Conservation (phyloP, 2,329 filamentous ascomycete genomes). For the Aspergillus thermomutatus region DNA sequence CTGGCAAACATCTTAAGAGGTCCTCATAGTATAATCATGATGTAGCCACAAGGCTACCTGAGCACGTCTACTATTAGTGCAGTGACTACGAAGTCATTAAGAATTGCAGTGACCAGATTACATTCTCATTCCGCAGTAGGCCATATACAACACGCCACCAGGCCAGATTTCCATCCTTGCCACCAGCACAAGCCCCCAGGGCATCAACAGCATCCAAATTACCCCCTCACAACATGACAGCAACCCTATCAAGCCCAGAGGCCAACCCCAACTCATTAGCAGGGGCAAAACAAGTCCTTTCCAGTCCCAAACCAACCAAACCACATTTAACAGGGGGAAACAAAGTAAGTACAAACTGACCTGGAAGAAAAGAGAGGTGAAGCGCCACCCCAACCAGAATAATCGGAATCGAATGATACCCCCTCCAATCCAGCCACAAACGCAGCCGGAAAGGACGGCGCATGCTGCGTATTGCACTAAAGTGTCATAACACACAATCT, state of each 20-base stretch:
- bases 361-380: slow-evolving; percentile 50
- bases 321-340: slow-evolving; percentile 8
- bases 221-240: background rate
- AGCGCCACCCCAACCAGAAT: slow-evolving; percentile 80
- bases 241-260: background rate
- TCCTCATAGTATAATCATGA: background rate
- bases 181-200: background rate
- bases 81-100: background rate
- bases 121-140: slow-evolving; percentile 42
- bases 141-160: background rate
- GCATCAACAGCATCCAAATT: background rate
- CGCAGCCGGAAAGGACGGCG: slow-evolving; percentile 41
- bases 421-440: slow-evolving; percentile 28
- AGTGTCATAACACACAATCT: slow-evolving; percentile 85
- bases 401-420: slow-evolving; percentile 88
- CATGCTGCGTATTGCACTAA: slow-evolving; percentile 96
- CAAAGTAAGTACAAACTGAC: slow-evolving; percentile 41
- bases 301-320: slow-evolving; percentile 12
- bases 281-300: slow-evolving; percentile 24
- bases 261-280: slow-evolving; percentile 32
- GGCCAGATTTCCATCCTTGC: background rate
- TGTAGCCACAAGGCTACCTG: background rate
- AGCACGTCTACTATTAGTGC: background rate
- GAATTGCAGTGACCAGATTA: slow-evolving; percentile 31
- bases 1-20: background rate